A percentile compares a stretch with the other conserved stretches of the same genome.
phyloP scores from a whole-genome alignment of 495 filamentous ascomycete species.

The Pyronema omphalodes region DNA sequence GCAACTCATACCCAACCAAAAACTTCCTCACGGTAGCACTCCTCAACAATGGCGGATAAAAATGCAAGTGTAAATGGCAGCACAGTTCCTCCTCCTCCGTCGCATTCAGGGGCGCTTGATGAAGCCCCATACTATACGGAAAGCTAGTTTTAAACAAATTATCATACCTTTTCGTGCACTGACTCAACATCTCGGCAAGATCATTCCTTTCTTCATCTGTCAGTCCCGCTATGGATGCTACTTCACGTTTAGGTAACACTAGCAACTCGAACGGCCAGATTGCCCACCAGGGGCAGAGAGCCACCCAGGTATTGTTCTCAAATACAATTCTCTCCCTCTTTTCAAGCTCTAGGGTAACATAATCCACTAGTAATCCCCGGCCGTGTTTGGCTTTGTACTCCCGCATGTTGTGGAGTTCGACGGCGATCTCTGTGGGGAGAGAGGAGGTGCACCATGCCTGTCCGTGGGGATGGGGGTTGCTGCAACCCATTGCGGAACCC shows the following conservation, averaged over 20 bases:
- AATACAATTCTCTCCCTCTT: slow-evolving; percentile 76
- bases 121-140: slow-evolving; percentile 78
- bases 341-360: slow-evolving; percentile 60
- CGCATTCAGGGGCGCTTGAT: slow-evolving; percentile 85
- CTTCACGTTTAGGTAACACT: slow-evolving; percentile 65
- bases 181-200: slow-evolving; percentile 67
- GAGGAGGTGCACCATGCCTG: slow-evolving; percentile 89
- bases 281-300: slow-evolving; percentile 92
- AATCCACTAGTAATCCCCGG: slow-evolving; percentile 62
- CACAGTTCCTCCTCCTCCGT: slow-evolving; percentile 64
- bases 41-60: slow-evolving; percentile 82
- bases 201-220: slow-evolving; percentile 43
- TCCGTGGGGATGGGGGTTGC: slow-evolving; percentile 93
- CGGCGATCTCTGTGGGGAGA: slow-evolving; percentile 67
- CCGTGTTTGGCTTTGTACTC: slow-evolving; percentile 61
- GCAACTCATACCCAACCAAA: slow-evolving; percentile 79
- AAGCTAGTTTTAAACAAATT: slow-evolving; percentile 95
- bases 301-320: slow-evolving; percentile 63
- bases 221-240: slow-evolving; percentile 65
- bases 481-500: slow-evolving; percentile 94
- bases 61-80: slow-evolving; percentile 89
- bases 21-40: slow-evolving; percentile 93
- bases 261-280: slow-evolving; percentile 95
- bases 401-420: slow-evolving; percentile 57
- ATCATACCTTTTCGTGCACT: slow-evolving; percentile 79